phyloP scores from a whole-genome alignment of 176 grass and related monocot species.

The Aegilops umbellulata region DNA sequence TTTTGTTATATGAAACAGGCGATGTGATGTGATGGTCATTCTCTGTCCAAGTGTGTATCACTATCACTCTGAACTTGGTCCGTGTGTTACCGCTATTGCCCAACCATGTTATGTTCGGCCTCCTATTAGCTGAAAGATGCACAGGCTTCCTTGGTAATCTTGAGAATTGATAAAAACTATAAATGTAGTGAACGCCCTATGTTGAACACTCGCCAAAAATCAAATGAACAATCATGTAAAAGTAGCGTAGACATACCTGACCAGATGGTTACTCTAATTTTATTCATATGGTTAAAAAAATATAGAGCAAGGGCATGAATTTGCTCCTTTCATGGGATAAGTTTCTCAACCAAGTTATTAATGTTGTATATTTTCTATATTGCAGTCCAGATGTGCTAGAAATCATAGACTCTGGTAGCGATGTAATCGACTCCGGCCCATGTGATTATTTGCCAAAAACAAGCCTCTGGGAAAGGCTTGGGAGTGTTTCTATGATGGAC shows the following conservation, averaged over 20 bases:
- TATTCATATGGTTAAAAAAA: neutral
- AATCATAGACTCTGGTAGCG: constrained; percentile 27
- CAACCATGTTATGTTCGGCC: neutral
- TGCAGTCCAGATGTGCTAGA: constrained; percentile 51
- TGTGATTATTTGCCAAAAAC: constrained; percentile 45
- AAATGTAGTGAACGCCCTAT: neutral
- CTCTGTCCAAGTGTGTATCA: neutral
- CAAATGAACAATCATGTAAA: neutral
- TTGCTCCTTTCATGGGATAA: neutral
- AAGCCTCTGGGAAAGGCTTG: constrained; percentile 77
- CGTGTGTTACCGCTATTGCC: neutral
- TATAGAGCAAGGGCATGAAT: constrained; percentile 5
- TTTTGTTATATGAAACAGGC: neutral
- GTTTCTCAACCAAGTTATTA: neutral
- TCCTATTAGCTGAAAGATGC: neutral
- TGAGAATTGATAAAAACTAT: neutral
- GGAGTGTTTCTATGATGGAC: constrained; percentile 74
- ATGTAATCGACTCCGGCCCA: constrained; percentile 17
- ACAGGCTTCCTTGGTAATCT: neutral
- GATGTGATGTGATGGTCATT: neutral
- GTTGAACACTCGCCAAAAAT: neutral
- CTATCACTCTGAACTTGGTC: neutral
- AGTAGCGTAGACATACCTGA: neutral
- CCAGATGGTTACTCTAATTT: neutral
- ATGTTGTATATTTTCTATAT: neutral